Conservation (phyloP, 371 early-diverging fungal genomes). For the Mortierella sp. region DNA sequence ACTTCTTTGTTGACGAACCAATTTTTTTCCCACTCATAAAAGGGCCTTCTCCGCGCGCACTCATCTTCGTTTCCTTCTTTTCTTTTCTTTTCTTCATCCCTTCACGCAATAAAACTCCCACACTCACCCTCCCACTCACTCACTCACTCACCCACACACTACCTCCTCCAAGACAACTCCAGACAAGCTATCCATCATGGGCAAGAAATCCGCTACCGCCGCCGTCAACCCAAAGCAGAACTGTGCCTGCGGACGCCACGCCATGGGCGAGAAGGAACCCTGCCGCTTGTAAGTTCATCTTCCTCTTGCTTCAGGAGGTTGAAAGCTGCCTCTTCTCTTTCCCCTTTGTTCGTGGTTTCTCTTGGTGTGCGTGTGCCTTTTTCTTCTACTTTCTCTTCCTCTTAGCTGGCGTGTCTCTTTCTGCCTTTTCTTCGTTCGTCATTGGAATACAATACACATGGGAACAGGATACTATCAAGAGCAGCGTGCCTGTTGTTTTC, state of each 20-base stretch:
- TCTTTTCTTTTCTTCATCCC: slow-evolving; percentile 8
- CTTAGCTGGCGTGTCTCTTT: background rate
- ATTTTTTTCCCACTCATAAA: background rate
- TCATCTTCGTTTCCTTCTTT: background rate
- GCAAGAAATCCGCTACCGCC: slow-evolving; percentile 49
- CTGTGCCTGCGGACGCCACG: slow-evolving; percentile 52
- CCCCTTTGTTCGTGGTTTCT: background rate
- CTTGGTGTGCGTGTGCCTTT: background rate
- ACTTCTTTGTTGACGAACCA: background rate
- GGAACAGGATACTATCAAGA: background rate
- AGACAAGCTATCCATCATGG: slow-evolving; percentile 27
- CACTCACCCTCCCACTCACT: background rate
- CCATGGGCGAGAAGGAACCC: slow-evolving; percentile 53
- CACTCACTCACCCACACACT: background rate
- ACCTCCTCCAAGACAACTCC: background rate
- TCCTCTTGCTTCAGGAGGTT: background rate
- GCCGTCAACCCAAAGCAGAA: slow-evolving; percentile 52
- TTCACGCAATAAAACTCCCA: background rate
- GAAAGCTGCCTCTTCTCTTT: background rate
- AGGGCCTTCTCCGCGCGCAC: background rate
- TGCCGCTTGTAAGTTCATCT: slow-evolving; percentile 52
- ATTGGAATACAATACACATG: background rate
- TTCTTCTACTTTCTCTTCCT: background rate
- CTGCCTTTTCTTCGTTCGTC: background rate
- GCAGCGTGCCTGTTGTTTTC: background rate